Evolutionary conservation across 2,329 filamentous ascomycete genomes (phyloP), one percentile per base, ranked within the genome.

Genomic region (Akanthomyces lecanii): DNA sequence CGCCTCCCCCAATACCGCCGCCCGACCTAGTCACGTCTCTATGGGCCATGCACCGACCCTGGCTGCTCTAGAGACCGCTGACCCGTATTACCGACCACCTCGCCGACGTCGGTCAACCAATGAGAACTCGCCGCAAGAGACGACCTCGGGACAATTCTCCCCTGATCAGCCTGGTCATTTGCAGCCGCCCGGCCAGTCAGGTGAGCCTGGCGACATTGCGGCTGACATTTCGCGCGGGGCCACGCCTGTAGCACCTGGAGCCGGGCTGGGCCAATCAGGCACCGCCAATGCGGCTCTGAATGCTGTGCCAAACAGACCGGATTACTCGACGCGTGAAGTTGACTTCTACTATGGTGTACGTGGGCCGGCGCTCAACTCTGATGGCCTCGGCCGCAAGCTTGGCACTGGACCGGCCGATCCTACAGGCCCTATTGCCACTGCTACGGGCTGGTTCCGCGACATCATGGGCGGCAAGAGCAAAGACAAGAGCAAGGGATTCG

Each of bases 311-410:
- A 87, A 85, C 25, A 82, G 86, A 53, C 88, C 90, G 1, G 94
- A 99, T 71, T 98, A 98, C 72, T 89, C 93, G 2, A 95, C 94
- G 0, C 89, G 95, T 62, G 95, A 99, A 75, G 92, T 96, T 0
- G 95, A 99, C 74, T 97, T 97, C 70, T 98, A 98, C 76, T 98
- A 99, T 70, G 90, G 92, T 11, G 90, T 96, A 21, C 87, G 95
- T 40, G 95, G 95, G 0, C 91, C 92, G 23, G 92, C 94, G 1
- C 78, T 98, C 14, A 93, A 89, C 68, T 90, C 92, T 1, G 90
- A 92, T 65, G 87, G 87, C 3, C 89, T 90, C 0, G 92, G 90
- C 23, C 85, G 95, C 56, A 94, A 91, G 72, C 81, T 97, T 57
- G 94, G 95, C 70, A 99, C 95, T 5, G 95, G 95, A 0, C 95